phyloP scores from a whole-genome alignment of 148 eudicot genomes.

The Tetragonia tetragonoides region DNA sequence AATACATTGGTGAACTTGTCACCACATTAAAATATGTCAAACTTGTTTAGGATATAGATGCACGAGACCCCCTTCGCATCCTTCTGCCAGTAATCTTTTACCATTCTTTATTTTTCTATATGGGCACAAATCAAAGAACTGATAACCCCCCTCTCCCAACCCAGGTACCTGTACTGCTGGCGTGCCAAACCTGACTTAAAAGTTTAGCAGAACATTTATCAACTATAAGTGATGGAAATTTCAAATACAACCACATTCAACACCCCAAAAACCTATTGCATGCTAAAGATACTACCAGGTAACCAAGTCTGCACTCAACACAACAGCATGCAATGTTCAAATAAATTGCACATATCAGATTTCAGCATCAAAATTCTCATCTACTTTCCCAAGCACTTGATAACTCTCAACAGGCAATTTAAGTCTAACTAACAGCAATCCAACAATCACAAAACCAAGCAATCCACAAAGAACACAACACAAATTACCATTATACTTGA shows the following conservation, averaged over 20 bases:
- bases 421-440: not conserved
- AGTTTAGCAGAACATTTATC: too few species aligned
- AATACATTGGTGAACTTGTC: not conserved
- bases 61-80: not conserved
- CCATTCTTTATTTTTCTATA: too few species aligned
- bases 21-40: not conserved
- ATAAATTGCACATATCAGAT: not conserved
- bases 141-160: too few species aligned
- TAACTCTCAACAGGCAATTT: not conserved
- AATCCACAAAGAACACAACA: not conserved
- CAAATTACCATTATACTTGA: constrained; percentile 74
- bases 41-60: not conserved
- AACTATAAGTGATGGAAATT: too few species aligned
- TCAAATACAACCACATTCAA: not conserved
- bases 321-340: not conserved
- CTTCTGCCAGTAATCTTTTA: not conserved
- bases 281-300: not conserved
- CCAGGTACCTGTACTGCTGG: not conserved
- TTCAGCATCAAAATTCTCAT: not conserved
- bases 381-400: not conserved
- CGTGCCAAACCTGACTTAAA: not conserved
- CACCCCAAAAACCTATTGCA: constrained; percentile 1
- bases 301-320: not conserved
- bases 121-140: too few species aligned
- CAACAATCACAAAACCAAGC: not conserved